Evolutionary conservation across 2,329 filamentous ascomycete genomes (phyloP), one percentile per base, ranked within the genome.

Genomic region (Neurospora sp.): DNA sequence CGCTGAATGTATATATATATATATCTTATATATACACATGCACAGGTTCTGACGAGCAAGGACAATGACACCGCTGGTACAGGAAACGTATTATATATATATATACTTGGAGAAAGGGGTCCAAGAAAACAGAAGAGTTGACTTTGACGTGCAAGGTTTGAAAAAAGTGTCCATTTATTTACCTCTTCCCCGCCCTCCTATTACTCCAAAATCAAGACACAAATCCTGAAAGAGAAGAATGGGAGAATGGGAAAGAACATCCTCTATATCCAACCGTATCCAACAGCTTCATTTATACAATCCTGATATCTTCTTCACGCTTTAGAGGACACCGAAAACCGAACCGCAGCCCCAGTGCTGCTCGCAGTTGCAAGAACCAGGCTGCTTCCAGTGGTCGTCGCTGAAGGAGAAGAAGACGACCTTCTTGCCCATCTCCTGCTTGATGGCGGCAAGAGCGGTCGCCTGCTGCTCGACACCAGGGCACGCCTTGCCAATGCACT

Each of bases 381-480:
- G 81, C 52, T 82, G 77, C 89, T 97, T 97, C 94, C 94, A 98
- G 75, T 80, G 73, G 80, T 97, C 94, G 77, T 96, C 84, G 76
- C 87, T 84, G 82, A 86, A 93, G 75, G 89, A 92, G 88, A 97
- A 96, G 83, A 97, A 89, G 80, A 92, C 89, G 62, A 88, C 87
- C 81, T 89, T 86, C 77, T 85, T 81, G 77, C 93, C 93, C 70
- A 87, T 86, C 72, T 82, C 82, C 75, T 86, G 76, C 74, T 89
- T 82, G 78, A 98, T 95, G 70, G 87, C 87, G 73, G 86, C 79
- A 79, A 98, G 88, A 75, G 95, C 95, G 62, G 77, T 80, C 67
- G 82, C 82, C 86, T 98, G 95, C 83, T 95, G 83, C 1, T 78
- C 57, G 5, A 75, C 67, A 75, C 91, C 89, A 70, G 94, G 88